phyloP scores from a whole-genome alignment of 768 basidiomycete species.

The Pleurotus tuoliensis region DNA sequence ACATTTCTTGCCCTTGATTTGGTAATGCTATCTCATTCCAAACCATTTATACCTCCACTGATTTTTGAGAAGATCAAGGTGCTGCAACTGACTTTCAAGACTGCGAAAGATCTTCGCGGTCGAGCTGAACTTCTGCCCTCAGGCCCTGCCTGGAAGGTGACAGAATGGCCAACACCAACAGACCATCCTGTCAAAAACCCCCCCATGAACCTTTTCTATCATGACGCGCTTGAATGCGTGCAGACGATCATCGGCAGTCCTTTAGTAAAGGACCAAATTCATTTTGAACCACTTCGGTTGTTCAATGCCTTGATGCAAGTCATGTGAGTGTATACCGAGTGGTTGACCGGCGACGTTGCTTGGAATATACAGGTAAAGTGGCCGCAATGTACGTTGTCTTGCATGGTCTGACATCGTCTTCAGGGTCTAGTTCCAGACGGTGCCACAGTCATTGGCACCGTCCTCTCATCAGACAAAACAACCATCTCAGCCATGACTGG shows the following conservation, averaged over 20 bases:
- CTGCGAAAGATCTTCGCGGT: slow-evolving; percentile 21
- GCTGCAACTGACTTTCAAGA: slow-evolving; percentile 19
- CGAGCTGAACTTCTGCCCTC: slow-evolving; percentile 22
- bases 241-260: slow-evolving; percentile 22
- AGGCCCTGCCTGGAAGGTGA: slow-evolving; percentile 22
- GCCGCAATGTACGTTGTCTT: too few relatives aligned
- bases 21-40: slow-evolving; percentile 12
- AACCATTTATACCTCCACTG: neutral
- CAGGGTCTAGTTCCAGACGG: slow-evolving; percentile 14
- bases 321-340: slow-evolving; percentile 17
- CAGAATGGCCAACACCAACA: slow-evolving; percentile 2
- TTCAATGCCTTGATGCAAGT: slow-evolving; percentile 10
- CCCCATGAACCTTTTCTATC: slow-evolving; percentile 22
- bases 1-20: slow-evolving; percentile 22
- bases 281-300: slow-evolving; percentile 8
- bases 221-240: slow-evolving; percentile 22
- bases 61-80: slow-evolving; percentile 10
- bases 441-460: slow-evolving; percentile 13
- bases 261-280: slow-evolving; percentile 5
- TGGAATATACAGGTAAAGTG: slow-evolving; percentile 17
- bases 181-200: slow-evolving; percentile 19
- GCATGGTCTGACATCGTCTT: too few relatives aligned
- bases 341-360: slow-evolving; percentile 17
- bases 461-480: slow-evolving; percentile 18
- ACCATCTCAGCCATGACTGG: slow-evolving; percentile 16